phyloP scores from a whole-genome alignment of 2,329 filamentous ascomycete genomes.

The Epicoccum sorghinum region DNA sequence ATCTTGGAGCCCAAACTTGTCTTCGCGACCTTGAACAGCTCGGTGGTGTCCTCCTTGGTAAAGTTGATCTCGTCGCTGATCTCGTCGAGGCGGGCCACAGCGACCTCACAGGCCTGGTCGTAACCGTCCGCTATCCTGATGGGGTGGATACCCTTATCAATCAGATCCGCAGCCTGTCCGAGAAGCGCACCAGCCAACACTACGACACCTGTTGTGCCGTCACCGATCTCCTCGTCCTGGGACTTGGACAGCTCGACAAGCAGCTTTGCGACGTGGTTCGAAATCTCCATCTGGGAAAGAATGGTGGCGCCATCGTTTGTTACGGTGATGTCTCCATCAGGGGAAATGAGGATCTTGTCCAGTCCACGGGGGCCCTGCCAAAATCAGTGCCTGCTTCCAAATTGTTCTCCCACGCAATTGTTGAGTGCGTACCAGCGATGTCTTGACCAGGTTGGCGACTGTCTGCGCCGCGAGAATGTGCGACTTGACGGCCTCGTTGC shows the following conservation, averaged over 20 bases:
- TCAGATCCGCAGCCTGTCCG: conserved; percentile 95
- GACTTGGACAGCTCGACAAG: conserved; percentile 97
- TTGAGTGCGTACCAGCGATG: conserved; percentile 69
- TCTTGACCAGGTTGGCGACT: conserved; percentile 96
- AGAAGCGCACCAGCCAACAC: conserved; percentile 92
- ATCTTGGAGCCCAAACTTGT: conserved; percentile 98
- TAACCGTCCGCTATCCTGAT: conserved; percentile 98
- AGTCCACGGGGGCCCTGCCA: conserved; percentile 82
- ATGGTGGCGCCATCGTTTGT: conserved; percentile 99
- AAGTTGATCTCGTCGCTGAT: conserved; percentile 94
- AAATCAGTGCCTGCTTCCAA: conserved; percentile 18
- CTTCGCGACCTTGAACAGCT: conserved; percentile 92
- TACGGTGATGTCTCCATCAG: conserved; percentile 98
- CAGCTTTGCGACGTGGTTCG: conserved; percentile 96
- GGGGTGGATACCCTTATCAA: conserved; percentile 99
- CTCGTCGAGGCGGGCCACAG: conserved; percentile 86
- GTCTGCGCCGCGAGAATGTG: conserved; percentile 97
- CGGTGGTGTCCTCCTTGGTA: conserved; percentile 76
- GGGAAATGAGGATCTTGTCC: conserved; percentile 98
- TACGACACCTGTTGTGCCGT: conserved; percentile 96
- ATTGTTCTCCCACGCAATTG: not conserved
- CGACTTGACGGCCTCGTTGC: conserved; percentile 96
- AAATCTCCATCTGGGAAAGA: conserved; percentile 95
- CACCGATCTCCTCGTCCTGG: conserved; percentile 98
- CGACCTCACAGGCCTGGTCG: conserved; percentile 96